phyloP scores from a whole-genome alignment of 2,329 filamentous ascomycete species.

The Colletotrichum kahawae region DNA sequence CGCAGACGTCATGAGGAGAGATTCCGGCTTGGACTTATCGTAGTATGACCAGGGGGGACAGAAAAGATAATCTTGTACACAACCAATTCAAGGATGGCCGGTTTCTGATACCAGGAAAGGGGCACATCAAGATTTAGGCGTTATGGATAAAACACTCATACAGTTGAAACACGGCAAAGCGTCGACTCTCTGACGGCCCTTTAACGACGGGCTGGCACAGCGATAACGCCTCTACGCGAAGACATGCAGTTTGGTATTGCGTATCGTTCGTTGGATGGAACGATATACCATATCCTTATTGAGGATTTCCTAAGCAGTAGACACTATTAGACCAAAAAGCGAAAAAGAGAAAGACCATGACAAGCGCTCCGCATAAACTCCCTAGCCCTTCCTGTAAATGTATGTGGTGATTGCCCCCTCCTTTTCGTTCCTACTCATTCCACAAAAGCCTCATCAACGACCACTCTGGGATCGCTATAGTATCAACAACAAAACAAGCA shows the following conservation, averaged over 20 bases:
- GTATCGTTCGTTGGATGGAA: slow-evolving; percentile 5
- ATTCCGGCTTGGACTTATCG: slow-evolving; percentile 53
- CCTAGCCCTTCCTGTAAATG: neutral
- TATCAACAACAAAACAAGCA: slow-evolving; percentile 79
- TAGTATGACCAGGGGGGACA: slow-evolving; percentile 23
- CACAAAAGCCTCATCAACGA: neutral
- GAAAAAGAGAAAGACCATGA: neutral
- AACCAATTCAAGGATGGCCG: neutral
- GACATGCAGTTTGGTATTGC: neutral
- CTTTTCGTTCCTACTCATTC: neutral
- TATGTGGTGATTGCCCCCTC: neutral
- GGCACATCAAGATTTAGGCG: neutral
- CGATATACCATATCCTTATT: neutral
- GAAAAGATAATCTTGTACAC: slow-evolving; percentile 18
- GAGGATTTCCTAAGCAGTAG: neutral
- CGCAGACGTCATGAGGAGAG: slow-evolving; percentile 55
- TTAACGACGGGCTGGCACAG: neutral
- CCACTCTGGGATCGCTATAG: slow-evolving; percentile 43
- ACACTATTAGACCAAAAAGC: neutral
- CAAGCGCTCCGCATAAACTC: slow-evolving; percentile 15
- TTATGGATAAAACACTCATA: slow-evolving; percentile 1
- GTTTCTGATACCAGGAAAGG: neutral
- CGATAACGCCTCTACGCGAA: neutral
- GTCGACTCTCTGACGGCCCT: neutral
- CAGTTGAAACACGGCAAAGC: neutral